phyloP scores from a whole-genome alignment of 345 rosid species.

The Arabis alpina region DNA sequence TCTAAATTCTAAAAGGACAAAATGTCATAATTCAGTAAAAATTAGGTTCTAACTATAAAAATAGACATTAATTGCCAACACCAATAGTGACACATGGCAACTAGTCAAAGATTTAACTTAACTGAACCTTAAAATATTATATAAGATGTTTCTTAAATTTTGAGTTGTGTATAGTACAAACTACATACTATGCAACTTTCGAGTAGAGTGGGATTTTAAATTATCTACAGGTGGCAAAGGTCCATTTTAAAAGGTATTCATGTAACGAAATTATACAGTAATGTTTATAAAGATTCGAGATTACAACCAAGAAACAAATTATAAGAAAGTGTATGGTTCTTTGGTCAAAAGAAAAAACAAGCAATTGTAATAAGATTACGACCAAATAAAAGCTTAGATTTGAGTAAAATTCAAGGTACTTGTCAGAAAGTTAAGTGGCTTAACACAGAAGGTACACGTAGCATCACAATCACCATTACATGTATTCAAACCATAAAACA shows the following conservation, averaged over 20 bases:
- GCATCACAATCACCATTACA: slow-evolving; percentile 4
- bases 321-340: not conserved
- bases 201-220: not conserved
- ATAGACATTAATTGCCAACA: too few species aligned
- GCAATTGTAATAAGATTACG: slow-evolving; percentile 9
- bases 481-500: slow-evolving; percentile 14
- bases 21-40: too few species aligned
- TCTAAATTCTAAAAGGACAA: too few species aligned
- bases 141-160: not conserved
- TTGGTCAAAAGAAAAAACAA: not conserved
- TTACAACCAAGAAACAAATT: not conserved
- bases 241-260: not conserved
- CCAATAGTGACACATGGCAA: too few species aligned
- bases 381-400: slow-evolving; percentile 11
- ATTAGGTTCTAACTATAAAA: too few species aligned
- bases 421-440: slow-evolving; percentile 17
- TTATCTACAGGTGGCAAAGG: not conserved
- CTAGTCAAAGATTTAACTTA: too few species aligned
- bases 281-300: not conserved
- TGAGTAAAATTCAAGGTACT: slow-evolving; percentile 23
- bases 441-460: slow-evolving; percentile 24
- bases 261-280: not conserved
- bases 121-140: too few species aligned
- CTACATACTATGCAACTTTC: not conserved
- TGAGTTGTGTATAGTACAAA: not conserved